Evolutionary conservation across 164 flowering plant species (phyloP).

Genomic region (Taxillus chinensis): DNA sequence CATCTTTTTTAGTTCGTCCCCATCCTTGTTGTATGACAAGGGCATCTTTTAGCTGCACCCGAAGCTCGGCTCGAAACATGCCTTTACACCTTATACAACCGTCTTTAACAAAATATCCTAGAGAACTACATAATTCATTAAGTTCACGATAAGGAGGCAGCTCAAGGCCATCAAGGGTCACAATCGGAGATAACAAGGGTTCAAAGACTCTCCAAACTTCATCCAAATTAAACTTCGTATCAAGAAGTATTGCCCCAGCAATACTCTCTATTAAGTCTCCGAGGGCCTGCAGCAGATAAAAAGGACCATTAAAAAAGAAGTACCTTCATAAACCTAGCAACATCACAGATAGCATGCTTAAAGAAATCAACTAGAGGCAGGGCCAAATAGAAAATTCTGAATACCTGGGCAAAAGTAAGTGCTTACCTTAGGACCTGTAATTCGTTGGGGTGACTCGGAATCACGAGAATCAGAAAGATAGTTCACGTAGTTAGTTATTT

Average conservation of each 20-base stretch:
- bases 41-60: slow-evolving; percentile 56
- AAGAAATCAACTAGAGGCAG: too few relatives aligned
- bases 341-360: too few relatives aligned
- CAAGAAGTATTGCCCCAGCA: slow-evolving; percentile 78
- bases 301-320: not conserved
- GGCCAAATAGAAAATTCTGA: too few relatives aligned
- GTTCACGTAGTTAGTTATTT: slow-evolving; percentile 52
- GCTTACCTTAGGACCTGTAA: slow-evolving; percentile 67
- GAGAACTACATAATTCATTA: slow-evolving; percentile 56
- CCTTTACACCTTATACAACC: slow-evolving; percentile 30
- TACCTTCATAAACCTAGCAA: not conserved
- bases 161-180: slow-evolving; percentile 81
- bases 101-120: slow-evolving; percentile 60
- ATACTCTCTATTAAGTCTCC: slow-evolving; percentile 93
- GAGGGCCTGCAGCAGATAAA: slow-evolving; percentile 49
- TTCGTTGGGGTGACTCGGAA: slow-evolving; percentile 16
- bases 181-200: slow-evolving; percentile 77
- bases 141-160: slow-evolving; percentile 68
- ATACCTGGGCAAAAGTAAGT: not conserved
- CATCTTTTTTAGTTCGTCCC: slow-evolving; percentile 44
- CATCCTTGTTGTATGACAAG: slow-evolving; percentile 43
- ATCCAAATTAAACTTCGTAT: slow-evolving; percentile 54
- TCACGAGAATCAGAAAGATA: slow-evolving; percentile 18
- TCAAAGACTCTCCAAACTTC: slow-evolving; percentile 70
- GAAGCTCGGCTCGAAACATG: slow-evolving; percentile 41